Percentiles rank a stretch among this genome's conserved stretches.
phyloP scores from a whole-genome alignment of 257 asterid genomes.

The Solanum neorickii region DNA sequence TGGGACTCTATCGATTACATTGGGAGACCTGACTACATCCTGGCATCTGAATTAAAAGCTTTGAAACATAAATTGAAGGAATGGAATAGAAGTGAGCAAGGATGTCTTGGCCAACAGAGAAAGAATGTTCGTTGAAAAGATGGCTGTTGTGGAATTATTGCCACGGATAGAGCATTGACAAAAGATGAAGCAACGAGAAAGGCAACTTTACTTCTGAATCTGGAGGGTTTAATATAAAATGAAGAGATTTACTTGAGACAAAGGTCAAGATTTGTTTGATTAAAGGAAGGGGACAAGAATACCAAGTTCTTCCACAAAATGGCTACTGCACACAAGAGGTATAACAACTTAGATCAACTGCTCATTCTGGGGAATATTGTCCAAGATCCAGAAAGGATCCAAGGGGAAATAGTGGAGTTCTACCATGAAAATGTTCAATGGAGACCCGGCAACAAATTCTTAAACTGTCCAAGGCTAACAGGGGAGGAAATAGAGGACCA shows the following conservation, averaged over 20 bases:
- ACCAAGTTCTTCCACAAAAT: not conserved
- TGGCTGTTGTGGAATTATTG: not conserved
- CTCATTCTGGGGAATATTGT: not conserved
- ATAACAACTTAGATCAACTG: not conserved
- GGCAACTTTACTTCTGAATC: not conserved
- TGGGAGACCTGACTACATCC: not conserved
- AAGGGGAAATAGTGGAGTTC: not conserved
- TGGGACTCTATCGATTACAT: not conserved
- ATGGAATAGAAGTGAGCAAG: not conserved
- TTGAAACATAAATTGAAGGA: not conserved
- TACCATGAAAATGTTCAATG: not conserved
- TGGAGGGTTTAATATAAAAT: not conserved
- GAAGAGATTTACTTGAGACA: not conserved
- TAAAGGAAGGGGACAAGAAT: no score
- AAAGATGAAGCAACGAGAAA: not conserved
- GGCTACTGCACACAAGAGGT: not conserved
- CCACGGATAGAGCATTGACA: not conserved
- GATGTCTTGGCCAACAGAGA: not conserved
- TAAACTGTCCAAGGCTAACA: not conserved
- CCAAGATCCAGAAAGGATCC: not conserved
- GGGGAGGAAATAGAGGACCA: not conserved
- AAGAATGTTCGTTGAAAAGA: not conserved
- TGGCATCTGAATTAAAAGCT: not conserved
- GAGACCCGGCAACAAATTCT: not conserved
- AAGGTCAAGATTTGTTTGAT: not conserved